Evolutionary conservation across 768 basidiomycete genomes (phyloP).

Genomic region (Lentinula detonsa): DNA sequence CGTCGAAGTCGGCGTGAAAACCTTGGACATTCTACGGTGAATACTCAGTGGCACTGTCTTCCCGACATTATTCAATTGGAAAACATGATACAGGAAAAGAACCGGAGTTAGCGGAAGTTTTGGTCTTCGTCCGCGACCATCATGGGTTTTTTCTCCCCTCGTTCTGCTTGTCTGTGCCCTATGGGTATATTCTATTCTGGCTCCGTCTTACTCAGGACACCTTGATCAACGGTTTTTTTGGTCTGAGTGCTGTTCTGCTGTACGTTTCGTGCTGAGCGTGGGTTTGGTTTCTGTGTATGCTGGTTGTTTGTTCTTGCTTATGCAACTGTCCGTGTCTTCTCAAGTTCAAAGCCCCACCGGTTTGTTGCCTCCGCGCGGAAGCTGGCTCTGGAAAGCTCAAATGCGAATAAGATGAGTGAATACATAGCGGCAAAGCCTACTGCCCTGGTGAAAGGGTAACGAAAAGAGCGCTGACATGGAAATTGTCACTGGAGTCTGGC

Average conservation of each 20-base stretch:
- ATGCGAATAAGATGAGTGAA: not conserved
- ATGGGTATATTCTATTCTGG: not conserved
- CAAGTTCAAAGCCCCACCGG: not conserved
- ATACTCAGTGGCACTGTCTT: not conserved
- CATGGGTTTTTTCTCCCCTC: not conserved
- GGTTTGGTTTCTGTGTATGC: not conserved
- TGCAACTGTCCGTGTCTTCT: no score
- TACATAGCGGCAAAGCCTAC: no score
- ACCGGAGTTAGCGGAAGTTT: slow-evolving; percentile 1
- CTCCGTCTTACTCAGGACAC: not conserved
- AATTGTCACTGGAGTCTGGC: not conserved
- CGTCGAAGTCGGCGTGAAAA: slow-evolving; percentile 3
- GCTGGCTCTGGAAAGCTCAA: not conserved
- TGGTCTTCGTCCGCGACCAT: not conserved
- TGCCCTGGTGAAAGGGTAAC: no score
- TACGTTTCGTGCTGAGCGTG: not conserved
- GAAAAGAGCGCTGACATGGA: not conserved
- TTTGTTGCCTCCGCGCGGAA: not conserved
- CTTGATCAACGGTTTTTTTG: not conserved
- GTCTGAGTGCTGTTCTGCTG: not conserved
- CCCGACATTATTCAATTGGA: not conserved
- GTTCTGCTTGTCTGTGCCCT: not conserved
- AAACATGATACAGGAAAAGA: not conserved
- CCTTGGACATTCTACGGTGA: slow-evolving; percentile 2
- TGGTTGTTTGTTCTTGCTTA: not conserved